These are phyloP conservation scores for Macrocybe gigantea DNA, from an alignment of 768 basidiomycete species.

Conservation along the genomic window DNA sequence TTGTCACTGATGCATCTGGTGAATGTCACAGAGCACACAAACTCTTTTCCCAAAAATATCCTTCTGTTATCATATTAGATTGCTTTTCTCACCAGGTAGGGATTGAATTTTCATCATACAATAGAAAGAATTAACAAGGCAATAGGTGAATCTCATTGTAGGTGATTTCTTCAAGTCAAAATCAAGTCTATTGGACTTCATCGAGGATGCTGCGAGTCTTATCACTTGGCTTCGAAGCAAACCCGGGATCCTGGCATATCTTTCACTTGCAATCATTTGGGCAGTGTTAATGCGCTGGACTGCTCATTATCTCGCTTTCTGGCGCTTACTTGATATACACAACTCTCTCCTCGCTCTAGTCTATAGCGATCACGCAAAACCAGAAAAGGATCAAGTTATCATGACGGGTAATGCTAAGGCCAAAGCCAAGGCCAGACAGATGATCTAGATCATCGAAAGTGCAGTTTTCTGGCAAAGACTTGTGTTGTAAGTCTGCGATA, in stretches of 20 bases:
- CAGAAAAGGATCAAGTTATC: constrained; percentile 8
- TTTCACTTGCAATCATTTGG: constrained; percentile 15
- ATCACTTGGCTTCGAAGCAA: constrained; percentile 33
- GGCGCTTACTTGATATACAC: constrained; percentile 20
- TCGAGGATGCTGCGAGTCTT: constrained; percentile 21
- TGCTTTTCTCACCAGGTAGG: constrained; percentile 33
- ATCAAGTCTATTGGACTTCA: constrained; percentile 10
- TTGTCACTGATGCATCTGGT: constrained; percentile 27
- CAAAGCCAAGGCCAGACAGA: constrained; percentile 18
- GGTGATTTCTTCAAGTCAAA: constrained; percentile 27
- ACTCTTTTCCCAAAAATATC: constrained; percentile 12
- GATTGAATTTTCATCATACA: background rate
- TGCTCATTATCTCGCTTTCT: constrained; percentile 26
- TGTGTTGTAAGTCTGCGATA: constrained; percentile 18
- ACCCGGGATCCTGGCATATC: constrained; percentile 10
- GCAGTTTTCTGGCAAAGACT: constrained; percentile 24
- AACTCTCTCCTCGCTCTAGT: constrained; percentile 13
- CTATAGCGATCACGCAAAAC: constrained; percentile 9
- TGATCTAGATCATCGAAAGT: constrained; percentile 21
- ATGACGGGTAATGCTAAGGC: constrained; percentile 18
- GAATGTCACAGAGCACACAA: constrained; percentile 21
- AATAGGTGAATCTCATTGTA: constrained; percentile 32
- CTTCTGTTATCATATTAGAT: constrained; percentile 20
- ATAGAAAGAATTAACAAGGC: background rate
- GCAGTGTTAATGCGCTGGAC: constrained; percentile 30